Base-by-base conservation (phyloP, 1,284 basidiomycete species). In the Psilocybe mexicana region DNA sequence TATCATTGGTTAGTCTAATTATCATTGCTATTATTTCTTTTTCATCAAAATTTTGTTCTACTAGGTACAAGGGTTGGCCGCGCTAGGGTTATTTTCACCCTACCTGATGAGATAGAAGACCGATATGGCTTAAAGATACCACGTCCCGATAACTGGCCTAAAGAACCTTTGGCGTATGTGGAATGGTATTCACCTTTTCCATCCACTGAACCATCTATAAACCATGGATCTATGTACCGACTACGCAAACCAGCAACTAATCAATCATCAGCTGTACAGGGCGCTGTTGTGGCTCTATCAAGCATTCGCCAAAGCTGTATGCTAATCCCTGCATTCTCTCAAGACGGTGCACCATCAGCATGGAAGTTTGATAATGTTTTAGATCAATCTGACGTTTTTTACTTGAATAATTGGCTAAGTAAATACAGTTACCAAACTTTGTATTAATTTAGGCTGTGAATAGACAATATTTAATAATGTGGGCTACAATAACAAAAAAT, bases 1-100 rank as follows among this genome's bases (percentile, higher is more conserved):
- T 1, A n/a, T 60, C 10, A 26, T 3, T 56, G 65, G 62, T 59
- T 52, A 33, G 30, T 33, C 18, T 33, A 42, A 45, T 44, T 43
- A 33, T 42, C 26, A 25, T 18, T 38, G 26, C 12, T 51, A 43
- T 30, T 44, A 40, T 5, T 48, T 50, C 11, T 47, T 52, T 40
- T 36, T 38, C 5, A 7, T 35, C 26, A 8, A 30, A 49, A 25
- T 38, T 47, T 48, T 26, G 25, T 49, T 45, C 25, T 47, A 25
- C 0, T 51, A 64, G 63, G 63, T 3, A 63, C 61, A 40, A 30
- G 59, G 5, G 45, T 64, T 49, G 65, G 61, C 3, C 25, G 60
- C 12, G 61, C 64, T 33, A 43, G 52, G 10, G 61, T 63, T 23
- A 66, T 66, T 6, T 66, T 66, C 33, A 57, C 53, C 25, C 35